phyloP scores from a whole-genome alignment of 2,329 filamentous ascomycete genomes.

The Venturia pyrina region DNA sequence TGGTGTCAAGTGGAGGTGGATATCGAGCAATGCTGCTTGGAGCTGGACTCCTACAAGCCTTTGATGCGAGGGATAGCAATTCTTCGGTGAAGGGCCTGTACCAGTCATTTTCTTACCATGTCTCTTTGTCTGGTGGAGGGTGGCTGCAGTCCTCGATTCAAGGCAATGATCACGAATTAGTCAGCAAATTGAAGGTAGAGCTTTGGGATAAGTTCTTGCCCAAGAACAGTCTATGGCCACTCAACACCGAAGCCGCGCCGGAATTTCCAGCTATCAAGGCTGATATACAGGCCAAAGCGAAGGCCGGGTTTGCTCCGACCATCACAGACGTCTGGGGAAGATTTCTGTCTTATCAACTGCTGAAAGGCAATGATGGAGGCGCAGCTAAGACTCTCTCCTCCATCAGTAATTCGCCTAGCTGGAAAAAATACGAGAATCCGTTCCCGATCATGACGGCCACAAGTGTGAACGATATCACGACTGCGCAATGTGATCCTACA shows the following conservation, averaged over 20 bases:
- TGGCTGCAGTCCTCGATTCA: slow-evolving; percentile 38
- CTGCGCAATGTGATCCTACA: slow-evolving; percentile 26
- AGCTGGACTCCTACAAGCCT: slow-evolving; percentile 32
- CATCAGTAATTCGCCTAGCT: slow-evolving; percentile 27
- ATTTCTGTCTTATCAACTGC: slow-evolving; percentile 31
- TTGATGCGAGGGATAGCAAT: slow-evolving; percentile 34
- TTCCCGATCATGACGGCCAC: slow-evolving; percentile 37
- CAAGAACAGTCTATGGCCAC: slow-evolving; percentile 28
- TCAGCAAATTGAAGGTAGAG: slow-evolving; percentile 28
- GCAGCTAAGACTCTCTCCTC: slow-evolving; percentile 26
- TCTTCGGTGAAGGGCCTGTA: slow-evolving; percentile 32
- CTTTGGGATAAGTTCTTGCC: slow-evolving; percentile 33
- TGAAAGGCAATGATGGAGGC: slow-evolving; percentile 29
- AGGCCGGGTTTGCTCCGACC: slow-evolving; percentile 29
- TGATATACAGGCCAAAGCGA: slow-evolving; percentile 27
- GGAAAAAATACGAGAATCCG: slow-evolving; percentile 30
- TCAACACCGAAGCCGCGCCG: slow-evolving; percentile 20
- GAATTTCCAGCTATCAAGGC: slow-evolving; percentile 23
- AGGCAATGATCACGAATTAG: slow-evolving; percentile 38
- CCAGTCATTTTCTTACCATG: slow-evolving; percentile 37
- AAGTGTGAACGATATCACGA: slow-evolving; percentile 20
- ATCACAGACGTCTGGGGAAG: slow-evolving; percentile 34
- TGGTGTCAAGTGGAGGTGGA: slow-evolving; percentile 35
- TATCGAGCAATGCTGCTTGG: slow-evolving; percentile 30
- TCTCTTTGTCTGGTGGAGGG: slow-evolving; percentile 36